Percentiles rank a stretch among this genome's conserved stretches.
Evolutionary conservation across 176 grass and related monocot species (phyloP).

Genomic region (Triticum urartu): DNA sequence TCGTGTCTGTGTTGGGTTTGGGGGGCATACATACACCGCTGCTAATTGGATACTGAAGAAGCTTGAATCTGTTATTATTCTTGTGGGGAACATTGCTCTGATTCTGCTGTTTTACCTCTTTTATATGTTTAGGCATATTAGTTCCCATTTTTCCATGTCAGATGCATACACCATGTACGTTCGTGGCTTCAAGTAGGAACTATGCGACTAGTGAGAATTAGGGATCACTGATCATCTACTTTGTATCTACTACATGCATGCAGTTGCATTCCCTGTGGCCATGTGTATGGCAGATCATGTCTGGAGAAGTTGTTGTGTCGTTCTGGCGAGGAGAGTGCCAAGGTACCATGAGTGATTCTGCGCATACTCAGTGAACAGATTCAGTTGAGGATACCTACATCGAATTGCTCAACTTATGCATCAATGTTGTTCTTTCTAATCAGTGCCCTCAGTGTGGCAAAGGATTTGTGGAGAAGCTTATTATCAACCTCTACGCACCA

Average conservation of each 20-base stretch:
- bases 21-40: too few relatives aligned
- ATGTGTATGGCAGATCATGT: slow-evolving; percentile 7
- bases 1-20: too few relatives aligned
- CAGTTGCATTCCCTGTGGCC: background rate
- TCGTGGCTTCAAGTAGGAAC: background rate
- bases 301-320: background rate
- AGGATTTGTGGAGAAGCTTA: slow-evolving; percentile 37
- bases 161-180: background rate
- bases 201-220: background rate
- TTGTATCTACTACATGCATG: background rate
- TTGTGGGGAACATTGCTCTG: too few relatives aligned
- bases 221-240: background rate
- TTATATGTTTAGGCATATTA: background rate
- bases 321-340: background rate
- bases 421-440: background rate
- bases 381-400: background rate
- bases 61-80: too few relatives aligned
- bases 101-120: too few relatives aligned
- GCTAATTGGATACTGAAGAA: too few relatives aligned
- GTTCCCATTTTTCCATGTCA: background rate
- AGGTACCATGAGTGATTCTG: background rate
- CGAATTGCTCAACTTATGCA: background rate
- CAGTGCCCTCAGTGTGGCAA: slow-evolving; percentile 61
- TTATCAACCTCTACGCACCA: slow-evolving; percentile 49
- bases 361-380: background rate